These are phyloP conservation scores for Cryptosporidium sp. DNA, from an alignment of 169 alveolate species.

Conservation along the genomic window DNA sequence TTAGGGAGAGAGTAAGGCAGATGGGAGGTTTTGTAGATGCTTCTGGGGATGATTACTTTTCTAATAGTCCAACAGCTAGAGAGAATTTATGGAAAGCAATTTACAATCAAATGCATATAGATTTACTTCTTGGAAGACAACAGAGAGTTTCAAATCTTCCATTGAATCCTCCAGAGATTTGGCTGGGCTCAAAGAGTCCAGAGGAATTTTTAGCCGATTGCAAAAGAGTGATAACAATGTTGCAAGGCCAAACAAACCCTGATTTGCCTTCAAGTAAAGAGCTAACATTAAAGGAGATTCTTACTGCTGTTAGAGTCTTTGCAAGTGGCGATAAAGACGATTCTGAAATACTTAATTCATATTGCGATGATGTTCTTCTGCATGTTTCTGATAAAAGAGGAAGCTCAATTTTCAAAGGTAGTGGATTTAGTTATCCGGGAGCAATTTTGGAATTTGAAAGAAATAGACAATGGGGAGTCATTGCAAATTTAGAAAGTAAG, in stretches of 20 bases:
- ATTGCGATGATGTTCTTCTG: conserved; percentile 31
- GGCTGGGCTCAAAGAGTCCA: conserved; percentile 56
- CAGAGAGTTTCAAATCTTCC: conserved; percentile 68
- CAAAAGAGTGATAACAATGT: conserved; percentile 39
- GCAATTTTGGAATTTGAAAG: conserved; percentile 69
- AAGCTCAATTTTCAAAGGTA: conserved; percentile 46
- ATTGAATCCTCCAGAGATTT: conserved; percentile 48
- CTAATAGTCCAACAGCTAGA: conserved; percentile 9
- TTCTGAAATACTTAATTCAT: conserved; percentile 43
- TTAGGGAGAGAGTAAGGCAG: conserved; percentile 68
- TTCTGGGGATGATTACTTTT: conserved; percentile 23
- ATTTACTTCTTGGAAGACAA: conserved; percentile 34
- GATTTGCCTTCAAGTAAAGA: conserved; percentile 12
- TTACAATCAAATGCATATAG: conserved; percentile 60
- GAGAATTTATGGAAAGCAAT: conserved; percentile 69
- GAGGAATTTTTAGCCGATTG: conserved; percentile 58
- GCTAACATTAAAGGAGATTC: conserved; percentile 33
- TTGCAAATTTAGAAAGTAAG: conserved; percentile 30
- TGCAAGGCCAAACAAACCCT: conserved; percentile 20
- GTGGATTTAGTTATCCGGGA: conserved; percentile 71
- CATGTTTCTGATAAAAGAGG: conserved; percentile 39
- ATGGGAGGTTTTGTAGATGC: conserved; percentile 71
- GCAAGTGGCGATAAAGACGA: conserved; percentile 26
- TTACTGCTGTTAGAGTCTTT: conserved; percentile 37
- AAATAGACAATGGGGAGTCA: conserved; percentile 62